Evolutionary conservation across 495 filamentous ascomycete genomes (phyloP).

Genomic region (Jackrogersella multiformis): DNA sequence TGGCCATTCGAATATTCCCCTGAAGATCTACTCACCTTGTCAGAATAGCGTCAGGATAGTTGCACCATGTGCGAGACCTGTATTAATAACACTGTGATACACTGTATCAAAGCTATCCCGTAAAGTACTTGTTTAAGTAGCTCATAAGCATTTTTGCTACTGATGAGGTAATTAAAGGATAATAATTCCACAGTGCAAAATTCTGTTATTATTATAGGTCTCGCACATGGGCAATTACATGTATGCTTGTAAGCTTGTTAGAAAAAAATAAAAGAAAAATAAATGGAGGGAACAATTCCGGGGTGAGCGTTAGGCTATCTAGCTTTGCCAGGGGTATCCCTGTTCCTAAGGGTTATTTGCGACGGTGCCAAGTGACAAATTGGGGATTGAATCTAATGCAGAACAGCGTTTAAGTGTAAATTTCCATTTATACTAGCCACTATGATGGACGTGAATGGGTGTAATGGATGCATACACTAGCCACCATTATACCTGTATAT

Average conservation of each 20-base stretch:
- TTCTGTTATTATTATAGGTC: too few relatives aligned
- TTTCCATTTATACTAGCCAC: conserved; percentile 16
- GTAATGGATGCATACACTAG: not conserved
- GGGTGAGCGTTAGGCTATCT: conserved; percentile 10
- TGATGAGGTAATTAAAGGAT: too few relatives aligned
- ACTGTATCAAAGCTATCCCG: too few relatives aligned
- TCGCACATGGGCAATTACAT: too few relatives aligned
- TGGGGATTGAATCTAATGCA: conserved; percentile 8
- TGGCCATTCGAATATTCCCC: conserved; percentile 22
- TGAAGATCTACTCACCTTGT: conserved; percentile 34
- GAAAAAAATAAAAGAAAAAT: too few relatives aligned
- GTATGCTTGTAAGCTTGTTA: too few relatives aligned
- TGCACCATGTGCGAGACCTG: too few relatives aligned
- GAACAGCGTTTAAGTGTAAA: not conserved
- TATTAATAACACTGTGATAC: too few relatives aligned
- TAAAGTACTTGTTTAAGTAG: too few relatives aligned
- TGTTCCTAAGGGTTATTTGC: conserved; percentile 18
- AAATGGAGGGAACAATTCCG: conserved; percentile 28
- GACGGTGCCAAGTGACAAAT: conserved; percentile 19
- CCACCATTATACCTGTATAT: not conserved
- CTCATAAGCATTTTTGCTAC: too few relatives aligned
- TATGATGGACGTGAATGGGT: not conserved
- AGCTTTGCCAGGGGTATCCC: conserved; percentile 8
- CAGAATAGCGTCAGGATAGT: too few relatives aligned
- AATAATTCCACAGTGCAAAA: too few relatives aligned